Percentiles rank a stretch among this genome's conserved stretches.
phyloP scores from a whole-genome alignment of 305 asterid genomes.

The Solanum aculeatissimum region DNA sequence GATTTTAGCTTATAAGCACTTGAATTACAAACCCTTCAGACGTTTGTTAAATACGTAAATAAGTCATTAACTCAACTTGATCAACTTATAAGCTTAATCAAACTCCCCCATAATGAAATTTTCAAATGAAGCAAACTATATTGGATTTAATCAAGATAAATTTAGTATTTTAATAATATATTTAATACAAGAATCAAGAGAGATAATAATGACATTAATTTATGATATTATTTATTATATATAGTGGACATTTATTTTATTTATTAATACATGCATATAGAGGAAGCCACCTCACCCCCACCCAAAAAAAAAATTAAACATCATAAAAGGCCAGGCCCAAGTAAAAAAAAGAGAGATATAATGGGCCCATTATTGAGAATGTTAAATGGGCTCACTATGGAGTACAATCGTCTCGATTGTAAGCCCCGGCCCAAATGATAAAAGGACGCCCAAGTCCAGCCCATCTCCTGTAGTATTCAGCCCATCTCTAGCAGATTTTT shows the following conservation, averaged over 20 bases:
- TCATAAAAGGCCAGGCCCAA: neutral
- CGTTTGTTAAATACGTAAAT: neutral
- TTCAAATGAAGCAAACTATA: neutral
- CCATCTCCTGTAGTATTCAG: neutral
- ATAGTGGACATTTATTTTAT: neutral
- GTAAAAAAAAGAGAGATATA: neutral
- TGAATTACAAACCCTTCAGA: neutral
- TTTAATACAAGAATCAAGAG: neutral
- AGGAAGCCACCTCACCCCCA: neutral
- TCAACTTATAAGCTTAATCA: neutral
- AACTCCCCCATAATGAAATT: neutral
- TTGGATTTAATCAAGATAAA: neutral
- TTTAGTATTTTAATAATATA: neutral
- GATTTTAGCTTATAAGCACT: too few species aligned
- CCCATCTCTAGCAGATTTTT: constrained; percentile 5
- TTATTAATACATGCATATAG: neutral
- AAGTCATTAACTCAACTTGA: neutral
- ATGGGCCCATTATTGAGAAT: neutral
- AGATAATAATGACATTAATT: neutral
- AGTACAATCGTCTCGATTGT: constrained; percentile 6
- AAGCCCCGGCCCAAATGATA: constrained; percentile 9
- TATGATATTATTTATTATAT: neutral
- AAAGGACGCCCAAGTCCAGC: constrained; percentile 7
- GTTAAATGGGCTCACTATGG: neutral
- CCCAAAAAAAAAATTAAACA: neutral